Evolutionary conservation across 768 basidiomycete genomes (phyloP).

Genomic region (Tricholoma sp.): DNA sequence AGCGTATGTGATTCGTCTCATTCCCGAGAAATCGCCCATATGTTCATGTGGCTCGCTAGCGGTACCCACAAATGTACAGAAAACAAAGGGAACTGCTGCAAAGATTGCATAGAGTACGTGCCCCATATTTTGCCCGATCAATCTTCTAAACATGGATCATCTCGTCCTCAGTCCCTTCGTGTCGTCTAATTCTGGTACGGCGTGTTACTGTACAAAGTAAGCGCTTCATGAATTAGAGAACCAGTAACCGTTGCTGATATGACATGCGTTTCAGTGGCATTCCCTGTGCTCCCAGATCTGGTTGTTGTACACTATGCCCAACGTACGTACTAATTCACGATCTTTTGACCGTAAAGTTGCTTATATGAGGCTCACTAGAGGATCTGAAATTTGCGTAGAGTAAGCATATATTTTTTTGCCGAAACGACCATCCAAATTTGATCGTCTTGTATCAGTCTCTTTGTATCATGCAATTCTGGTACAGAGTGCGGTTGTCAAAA

Average conservation of each 20-base stretch:
- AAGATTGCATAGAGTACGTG: too few species aligned
- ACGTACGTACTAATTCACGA: neutral
- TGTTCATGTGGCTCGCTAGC: neutral
- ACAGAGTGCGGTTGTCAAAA: neutral
- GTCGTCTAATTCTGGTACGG: neutral
- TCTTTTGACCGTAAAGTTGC: neutral
- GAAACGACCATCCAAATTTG: neutral
- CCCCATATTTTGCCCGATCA: too few species aligned
- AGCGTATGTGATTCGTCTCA: neutral
- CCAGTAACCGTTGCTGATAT: neutral
- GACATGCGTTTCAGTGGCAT: neutral
- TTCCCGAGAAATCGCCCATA: neutral
- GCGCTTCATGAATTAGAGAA: neutral
- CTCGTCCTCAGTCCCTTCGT: too few species aligned
- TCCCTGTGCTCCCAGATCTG: neutral
- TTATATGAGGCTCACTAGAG: neutral
- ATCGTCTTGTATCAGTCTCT: neutral
- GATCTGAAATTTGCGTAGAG: neutral
- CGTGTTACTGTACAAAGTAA: neutral
- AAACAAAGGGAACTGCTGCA: neutral
- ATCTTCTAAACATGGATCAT: too few species aligned
- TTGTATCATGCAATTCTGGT: neutral
- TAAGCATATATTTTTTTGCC: neutral
- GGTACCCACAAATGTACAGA: neutral
- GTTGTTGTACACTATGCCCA: neutral